Percentiles rank a stretch among this genome's conserved stretches.
Evolutionary conservation across 2,329 filamentous ascomycete genomes (phyloP).

Genomic region (Plectosphaerella sp.): DNA sequence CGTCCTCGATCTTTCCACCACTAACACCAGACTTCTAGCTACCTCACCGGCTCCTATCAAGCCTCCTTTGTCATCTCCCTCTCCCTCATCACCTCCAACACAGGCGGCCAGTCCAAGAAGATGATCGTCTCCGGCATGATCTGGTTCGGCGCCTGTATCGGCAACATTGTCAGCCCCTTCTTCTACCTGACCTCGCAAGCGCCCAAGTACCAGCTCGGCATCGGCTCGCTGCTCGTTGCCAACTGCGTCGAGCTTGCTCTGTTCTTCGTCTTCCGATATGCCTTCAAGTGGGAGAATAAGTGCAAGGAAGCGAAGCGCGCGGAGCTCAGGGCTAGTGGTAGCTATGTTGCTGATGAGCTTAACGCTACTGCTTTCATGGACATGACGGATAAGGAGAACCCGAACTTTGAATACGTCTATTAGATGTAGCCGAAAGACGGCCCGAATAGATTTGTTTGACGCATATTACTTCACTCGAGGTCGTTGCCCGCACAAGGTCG

Average conservation of each 20-base stretch:
- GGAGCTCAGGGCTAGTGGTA: constrained; percentile 18
- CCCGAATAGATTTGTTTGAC: too few relatives aligned
- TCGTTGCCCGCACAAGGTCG: too few relatives aligned
- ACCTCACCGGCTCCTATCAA: constrained; percentile 31
- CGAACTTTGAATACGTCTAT: constrained; percentile 12
- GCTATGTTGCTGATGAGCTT: constrained; percentile 18
- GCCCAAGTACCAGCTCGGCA: constrained; percentile 33
- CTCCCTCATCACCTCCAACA: constrained; percentile 44
- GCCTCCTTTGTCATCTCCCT: constrained; percentile 34
- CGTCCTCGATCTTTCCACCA: not conserved
- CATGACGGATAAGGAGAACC: constrained; percentile 28
- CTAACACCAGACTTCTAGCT: constrained; percentile 12
- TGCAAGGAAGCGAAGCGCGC: constrained; percentile 27
- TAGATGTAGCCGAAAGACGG: not conserved
- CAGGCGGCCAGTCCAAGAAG: constrained; percentile 56
- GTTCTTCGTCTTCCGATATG: constrained; percentile 31
- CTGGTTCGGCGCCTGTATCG: constrained; percentile 55
- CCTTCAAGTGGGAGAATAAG: constrained; percentile 34
- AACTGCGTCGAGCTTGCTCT: constrained; percentile 32
- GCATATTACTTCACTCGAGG: too few relatives aligned
- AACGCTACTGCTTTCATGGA: constrained; percentile 35
- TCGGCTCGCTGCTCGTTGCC: constrained; percentile 33
- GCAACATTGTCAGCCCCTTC: constrained; percentile 59
- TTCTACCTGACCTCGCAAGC: constrained; percentile 54
- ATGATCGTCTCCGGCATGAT: constrained; percentile 57